Conservation (phyloP, 2,329 filamentous ascomycete species). For the Bertia moriformis region DNA sequence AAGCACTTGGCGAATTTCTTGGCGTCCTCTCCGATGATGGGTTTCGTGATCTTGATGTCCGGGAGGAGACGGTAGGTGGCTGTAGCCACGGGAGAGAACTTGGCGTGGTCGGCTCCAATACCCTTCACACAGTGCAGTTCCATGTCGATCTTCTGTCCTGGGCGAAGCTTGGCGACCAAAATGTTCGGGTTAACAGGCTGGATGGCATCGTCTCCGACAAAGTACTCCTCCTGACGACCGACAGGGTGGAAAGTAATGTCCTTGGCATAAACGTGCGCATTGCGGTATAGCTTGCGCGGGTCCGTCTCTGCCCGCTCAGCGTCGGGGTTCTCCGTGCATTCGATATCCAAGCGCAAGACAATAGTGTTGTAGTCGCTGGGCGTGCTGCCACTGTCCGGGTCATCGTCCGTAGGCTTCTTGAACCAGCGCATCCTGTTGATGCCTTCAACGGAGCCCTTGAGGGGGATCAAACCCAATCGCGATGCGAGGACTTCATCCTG, state of each 20-base stretch:
- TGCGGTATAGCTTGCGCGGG: conserved; percentile 69
- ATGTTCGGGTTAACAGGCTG: conserved; percentile 79
- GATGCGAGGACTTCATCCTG: conserved; percentile 93
- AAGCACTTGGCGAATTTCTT: conserved; percentile 85
- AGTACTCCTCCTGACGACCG: conserved; percentile 58
- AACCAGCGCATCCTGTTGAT: conserved; percentile 74
- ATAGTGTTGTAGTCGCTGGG: conserved; percentile 76
- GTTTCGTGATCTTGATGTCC: conserved; percentile 66
- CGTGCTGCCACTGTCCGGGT: conserved; percentile 35
- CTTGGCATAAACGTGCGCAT: conserved; percentile 69
- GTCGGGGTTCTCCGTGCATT: conserved; percentile 66
- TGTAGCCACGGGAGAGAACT: conserved; percentile 91
- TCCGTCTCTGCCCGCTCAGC: conserved; percentile 63
- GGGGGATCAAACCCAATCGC: conserved; percentile 76
- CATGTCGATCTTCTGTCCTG: conserved; percentile 73
- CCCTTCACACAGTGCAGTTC: conserved; percentile 92
- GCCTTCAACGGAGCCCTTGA: conserved; percentile 65
- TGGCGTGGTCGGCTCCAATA: conserved; percentile 83
- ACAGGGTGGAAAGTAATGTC: conserved; percentile 66
- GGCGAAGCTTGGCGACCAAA: conserved; percentile 81
- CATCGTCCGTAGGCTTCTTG: conserved; percentile 43
- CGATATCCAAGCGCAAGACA: conserved; percentile 59
- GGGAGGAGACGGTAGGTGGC: conserved; percentile 86
- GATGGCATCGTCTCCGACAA: conserved; percentile 55
- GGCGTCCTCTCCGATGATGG: conserved; percentile 76